Conservation (phyloP, 495 filamentous ascomycete species). For the Lasiosphaeria miniovina region DNA sequence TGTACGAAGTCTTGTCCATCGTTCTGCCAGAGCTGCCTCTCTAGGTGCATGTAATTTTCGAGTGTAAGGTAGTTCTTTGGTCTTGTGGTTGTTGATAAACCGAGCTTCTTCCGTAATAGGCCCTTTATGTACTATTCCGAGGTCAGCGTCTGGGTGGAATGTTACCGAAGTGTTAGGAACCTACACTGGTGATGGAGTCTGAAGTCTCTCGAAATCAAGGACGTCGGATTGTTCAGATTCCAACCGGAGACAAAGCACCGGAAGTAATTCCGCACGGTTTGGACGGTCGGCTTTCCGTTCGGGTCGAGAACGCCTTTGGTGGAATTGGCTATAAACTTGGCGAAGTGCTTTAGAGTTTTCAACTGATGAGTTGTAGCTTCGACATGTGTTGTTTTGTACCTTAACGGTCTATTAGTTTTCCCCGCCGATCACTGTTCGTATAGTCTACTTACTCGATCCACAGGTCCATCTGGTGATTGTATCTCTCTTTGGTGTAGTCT, state of each 20-base stretch:
- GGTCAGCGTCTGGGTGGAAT: no score
- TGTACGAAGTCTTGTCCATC: conserved; percentile 12
- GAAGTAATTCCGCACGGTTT: conserved; percentile 17
- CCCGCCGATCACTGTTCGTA: not conserved
- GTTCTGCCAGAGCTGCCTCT: conserved; percentile 7
- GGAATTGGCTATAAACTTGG: conserved; percentile 16
- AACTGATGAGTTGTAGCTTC: conserved; percentile 12
- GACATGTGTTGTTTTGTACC: not conserved
- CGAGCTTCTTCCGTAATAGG: conserved; percentile 1
- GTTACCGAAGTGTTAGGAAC: no score
- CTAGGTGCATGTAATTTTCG: conserved; percentile 9
- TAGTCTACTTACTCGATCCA: conserved; percentile 2
- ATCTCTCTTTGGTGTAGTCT: not conserved
- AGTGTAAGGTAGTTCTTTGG: conserved; percentile 3
- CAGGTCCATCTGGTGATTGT: not conserved
- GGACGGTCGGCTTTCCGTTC: conserved; percentile 14
- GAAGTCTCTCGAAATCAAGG: no score
- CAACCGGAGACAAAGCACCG: no score
- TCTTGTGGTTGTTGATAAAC: not conserved
- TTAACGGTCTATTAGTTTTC: no score
- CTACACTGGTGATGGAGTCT: conserved; percentile 18
- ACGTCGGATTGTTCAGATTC: no score
- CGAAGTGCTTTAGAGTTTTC: conserved; percentile 19
- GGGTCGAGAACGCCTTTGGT: conserved; percentile 13
- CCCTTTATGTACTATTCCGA: conserved; percentile 15